Conservation (phyloP, 139 green algal genomes). For the Asterochloris erici region DNA sequence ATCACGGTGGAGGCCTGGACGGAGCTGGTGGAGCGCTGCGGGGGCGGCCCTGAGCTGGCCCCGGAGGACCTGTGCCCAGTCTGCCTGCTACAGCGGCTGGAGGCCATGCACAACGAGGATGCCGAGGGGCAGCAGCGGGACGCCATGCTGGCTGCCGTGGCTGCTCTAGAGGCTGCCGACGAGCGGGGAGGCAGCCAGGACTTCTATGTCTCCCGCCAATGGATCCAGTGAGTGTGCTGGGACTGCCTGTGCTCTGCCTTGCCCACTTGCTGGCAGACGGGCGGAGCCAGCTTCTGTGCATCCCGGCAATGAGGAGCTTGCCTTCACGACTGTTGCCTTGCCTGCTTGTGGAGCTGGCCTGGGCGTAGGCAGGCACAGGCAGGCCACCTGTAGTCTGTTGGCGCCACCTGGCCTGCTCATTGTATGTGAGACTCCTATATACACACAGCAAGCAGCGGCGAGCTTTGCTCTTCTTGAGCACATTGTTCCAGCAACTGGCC, state of each 20-base stretch:
- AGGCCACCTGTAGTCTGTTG: no score
- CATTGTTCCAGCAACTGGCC: no score
- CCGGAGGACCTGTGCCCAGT: conserved; percentile 26
- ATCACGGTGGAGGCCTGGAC: conserved; percentile 28
- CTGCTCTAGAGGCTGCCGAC: background rate
- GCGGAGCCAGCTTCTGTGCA: background rate
- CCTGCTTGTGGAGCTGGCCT: no score
- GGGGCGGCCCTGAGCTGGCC: conserved; percentile 32
- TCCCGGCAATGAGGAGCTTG: no score
- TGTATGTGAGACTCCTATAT: no score
- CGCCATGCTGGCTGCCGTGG: conserved; percentile 13
- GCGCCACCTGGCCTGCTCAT: no score
- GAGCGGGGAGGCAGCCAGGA: background rate
- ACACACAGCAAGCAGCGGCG: no score
- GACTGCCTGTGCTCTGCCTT: background rate
- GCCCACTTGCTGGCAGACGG: background rate
- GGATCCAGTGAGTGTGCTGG: conserved; percentile 28
- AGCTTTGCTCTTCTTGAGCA: no score
- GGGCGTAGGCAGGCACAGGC: no score
- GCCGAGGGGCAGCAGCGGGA: conserved; percentile 4
- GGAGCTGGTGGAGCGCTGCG: conserved; percentile 16
- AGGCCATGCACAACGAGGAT: conserved; percentile 12
- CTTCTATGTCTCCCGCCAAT: conserved; percentile 37
- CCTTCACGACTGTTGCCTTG: no score
- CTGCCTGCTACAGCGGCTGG: conserved; percentile 36